Conservation (phyloP, 805 yeast species). For the Saccharomycopsis sp. region DNA sequence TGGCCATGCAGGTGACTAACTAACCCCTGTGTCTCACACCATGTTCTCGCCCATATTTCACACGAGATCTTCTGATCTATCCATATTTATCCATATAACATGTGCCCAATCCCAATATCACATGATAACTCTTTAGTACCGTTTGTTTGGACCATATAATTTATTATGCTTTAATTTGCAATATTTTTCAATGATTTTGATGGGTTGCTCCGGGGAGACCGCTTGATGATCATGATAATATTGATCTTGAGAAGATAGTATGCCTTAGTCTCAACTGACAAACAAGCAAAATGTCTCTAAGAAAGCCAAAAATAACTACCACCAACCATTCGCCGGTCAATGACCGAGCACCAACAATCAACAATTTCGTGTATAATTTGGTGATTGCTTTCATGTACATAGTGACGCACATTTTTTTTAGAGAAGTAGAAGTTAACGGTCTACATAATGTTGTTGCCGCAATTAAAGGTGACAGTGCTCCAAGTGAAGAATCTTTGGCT, state of each 20-base stretch:
- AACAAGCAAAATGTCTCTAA: neutral
- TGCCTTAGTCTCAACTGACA: neutral
- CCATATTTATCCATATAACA: no score
- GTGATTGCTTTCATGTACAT: slow-evolving; percentile 25
- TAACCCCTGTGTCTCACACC: no score
- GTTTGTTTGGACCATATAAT: neutral
- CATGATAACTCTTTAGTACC: no score
- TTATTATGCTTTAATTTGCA: neutral
- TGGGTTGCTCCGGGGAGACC: neutral
- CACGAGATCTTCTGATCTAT: no score
- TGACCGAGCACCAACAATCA: slow-evolving; percentile 10
- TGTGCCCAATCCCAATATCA: no score
- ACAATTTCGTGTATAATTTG: slow-evolving; percentile 16
- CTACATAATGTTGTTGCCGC: slow-evolving; percentile 38
- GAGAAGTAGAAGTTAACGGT: slow-evolving; percentile 70
- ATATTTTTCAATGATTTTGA: neutral
- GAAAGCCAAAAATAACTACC: slow-evolving; percentile 29
- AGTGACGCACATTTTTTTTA: slow-evolving; percentile 40
- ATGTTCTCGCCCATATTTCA: no score
- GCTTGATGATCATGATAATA: neutral
- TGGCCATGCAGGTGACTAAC: no score
- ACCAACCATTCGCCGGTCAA: slow-evolving; percentile 22
- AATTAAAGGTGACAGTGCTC: neutral
- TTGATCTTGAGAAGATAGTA: no score
- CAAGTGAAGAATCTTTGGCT: neutral